These are phyloP conservation scores for Talaromyces marneffei DNA, from an alignment of 2,329 filamentous ascomycete species.

Conservation along the genomic window DNA sequence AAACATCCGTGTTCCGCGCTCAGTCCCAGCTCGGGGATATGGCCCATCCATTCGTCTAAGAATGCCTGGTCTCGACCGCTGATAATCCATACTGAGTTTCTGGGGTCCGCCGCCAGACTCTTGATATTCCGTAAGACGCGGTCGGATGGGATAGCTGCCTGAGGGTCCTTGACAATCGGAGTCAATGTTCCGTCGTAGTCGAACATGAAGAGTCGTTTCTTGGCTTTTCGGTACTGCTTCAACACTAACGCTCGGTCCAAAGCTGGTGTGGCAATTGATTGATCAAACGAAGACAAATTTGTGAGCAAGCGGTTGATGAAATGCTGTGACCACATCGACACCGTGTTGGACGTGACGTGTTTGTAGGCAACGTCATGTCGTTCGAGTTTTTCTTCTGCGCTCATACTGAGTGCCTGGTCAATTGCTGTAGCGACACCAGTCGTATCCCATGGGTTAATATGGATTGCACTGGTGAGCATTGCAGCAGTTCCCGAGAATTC, in stretches of 20 bases:
- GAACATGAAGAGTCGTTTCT: conserved; percentile 90
- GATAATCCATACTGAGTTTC: conserved; percentile 96
- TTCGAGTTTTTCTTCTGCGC: conserved; percentile 55
- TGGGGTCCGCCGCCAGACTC: conserved; percentile 68
- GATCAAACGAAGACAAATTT: conserved; percentile 71
- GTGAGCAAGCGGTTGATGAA: conserved; percentile 73
- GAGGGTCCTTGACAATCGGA: conserved; percentile 87
- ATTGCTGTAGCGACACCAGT: conserved; percentile 78
- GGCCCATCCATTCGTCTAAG: conserved; percentile 83
- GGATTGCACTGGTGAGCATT: conserved; percentile 76
- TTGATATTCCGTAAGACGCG: conserved; percentile 74
- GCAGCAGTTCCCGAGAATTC: conserved; percentile 94
- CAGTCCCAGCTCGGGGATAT: conserved; percentile 82
- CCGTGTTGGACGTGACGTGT: conserved; percentile 78
- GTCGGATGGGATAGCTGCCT: conserved; percentile 80
- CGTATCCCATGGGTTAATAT: conserved; percentile 95
- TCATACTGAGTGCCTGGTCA: conserved; percentile 73
- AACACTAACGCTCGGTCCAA: conserved; percentile 71
- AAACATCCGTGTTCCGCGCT: conserved; percentile 97
- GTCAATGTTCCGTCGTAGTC: conserved; percentile 98
- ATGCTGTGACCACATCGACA: conserved; percentile 77
- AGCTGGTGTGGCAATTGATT: conserved; percentile 69
- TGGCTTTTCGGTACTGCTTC: conserved; percentile 65
- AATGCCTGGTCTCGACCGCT: conserved; percentile 91
- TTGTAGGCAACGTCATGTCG: conserved; percentile 73